Evolutionary conservation across 495 filamentous ascomycete species (phyloP), one percentile per base, ranked within the genome.

Genomic region (Cairneyella variabilis): DNA sequence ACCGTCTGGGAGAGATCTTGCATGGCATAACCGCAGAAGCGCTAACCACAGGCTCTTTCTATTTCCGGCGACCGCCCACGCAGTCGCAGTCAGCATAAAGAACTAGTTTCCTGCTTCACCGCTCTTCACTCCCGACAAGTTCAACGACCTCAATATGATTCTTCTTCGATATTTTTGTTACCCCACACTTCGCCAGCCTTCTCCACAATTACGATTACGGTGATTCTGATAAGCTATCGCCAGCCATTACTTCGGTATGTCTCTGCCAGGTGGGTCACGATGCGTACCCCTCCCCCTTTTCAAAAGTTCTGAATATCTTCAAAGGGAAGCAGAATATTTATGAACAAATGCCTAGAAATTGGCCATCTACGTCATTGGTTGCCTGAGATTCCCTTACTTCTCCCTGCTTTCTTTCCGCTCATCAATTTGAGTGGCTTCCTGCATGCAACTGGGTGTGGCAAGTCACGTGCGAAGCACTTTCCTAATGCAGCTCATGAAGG

Each of bases 151-250:
- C 49, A 26, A 44, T 21, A 18, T 49, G 5, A n/a, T 17, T 32
- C 21, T 45, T 36, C 27, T 18, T 46, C 43, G 14, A 25, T 2
- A 47, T 5, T 47, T 47, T 7, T 42, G 38, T 36, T 53, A 58
- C 55, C 49, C 55, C 55, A 53, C 55, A 53, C 46, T 34, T 46
- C 39, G 51, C 50, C 50, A 14, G 41, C 36, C 9, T 50, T 46
- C 54, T 51, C 54, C 48, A 22, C 54, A 51, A 46, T 27, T 48
- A 41, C 27, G 47, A 51, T 57, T 57, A 47, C 48, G 47, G 54
- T 23, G 40, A 37, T 36, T 37, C 8, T 56, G 53, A 56, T 56
- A 56, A 56, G 53, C 38, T 36, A 56, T 56, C 46, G 38, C 28
- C 8, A 40, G 41, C 8, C 44, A 45, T 36, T 48, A n/a, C n/a